A percentile compares a stretch with the other conserved stretches of the same genome.
These are phyloP conservation scores for Pestalotiopsis sp. DNA, from an alignment of 2,329 filamentous ascomycete genomes.

Conservation along the genomic window DNA sequence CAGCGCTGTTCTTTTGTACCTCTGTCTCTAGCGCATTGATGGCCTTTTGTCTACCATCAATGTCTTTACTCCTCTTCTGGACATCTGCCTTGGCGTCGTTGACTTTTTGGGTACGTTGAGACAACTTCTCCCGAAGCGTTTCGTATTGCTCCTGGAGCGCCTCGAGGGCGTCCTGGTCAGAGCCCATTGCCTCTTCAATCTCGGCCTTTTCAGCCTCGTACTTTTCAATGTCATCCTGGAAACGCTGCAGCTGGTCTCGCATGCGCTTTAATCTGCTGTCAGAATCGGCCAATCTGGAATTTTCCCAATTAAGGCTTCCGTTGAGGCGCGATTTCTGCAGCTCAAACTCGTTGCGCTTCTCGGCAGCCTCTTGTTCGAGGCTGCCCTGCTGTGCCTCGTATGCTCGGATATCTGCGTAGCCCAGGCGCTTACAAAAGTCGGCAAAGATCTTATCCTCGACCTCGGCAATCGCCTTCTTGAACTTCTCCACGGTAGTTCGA, in stretches of 20 bases:
- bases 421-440: constrained; percentile 82
- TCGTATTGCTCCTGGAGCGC: constrained; percentile 73
- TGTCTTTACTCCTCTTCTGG: constrained; percentile 81
- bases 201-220: constrained; percentile 74
- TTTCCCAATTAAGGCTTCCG: constrained; percentile 61
- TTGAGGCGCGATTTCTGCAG: constrained; percentile 79
- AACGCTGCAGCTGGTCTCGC: constrained; percentile 66
- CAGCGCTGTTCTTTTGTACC: constrained; percentile 81
- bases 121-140: constrained; percentile 67
- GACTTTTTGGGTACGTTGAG: constrained; percentile 73
- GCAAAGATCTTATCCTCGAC: constrained; percentile 90
- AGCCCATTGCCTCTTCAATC: constrained; percentile 74
- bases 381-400: constrained; percentile 94
- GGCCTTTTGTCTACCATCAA: constrained; percentile 73
- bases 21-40: constrained; percentile 82
- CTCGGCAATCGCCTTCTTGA: constrained; percentile 67
- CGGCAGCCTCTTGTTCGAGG: constrained; percentile 84
- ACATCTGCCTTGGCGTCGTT: constrained; percentile 79
- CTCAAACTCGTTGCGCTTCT: constrained; percentile 85
- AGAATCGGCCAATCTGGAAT: constrained; percentile 56
- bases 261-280: constrained; percentile 70
- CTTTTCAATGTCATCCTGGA: constrained; percentile 69
- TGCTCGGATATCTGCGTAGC: constrained; percentile 86
- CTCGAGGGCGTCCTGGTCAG: constrained; percentile 76
- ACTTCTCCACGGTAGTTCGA: constrained; percentile 52